phyloP scores from a whole-genome alignment of 1,139 yeast species.

The Hyphopichia buzzinii region DNA sequence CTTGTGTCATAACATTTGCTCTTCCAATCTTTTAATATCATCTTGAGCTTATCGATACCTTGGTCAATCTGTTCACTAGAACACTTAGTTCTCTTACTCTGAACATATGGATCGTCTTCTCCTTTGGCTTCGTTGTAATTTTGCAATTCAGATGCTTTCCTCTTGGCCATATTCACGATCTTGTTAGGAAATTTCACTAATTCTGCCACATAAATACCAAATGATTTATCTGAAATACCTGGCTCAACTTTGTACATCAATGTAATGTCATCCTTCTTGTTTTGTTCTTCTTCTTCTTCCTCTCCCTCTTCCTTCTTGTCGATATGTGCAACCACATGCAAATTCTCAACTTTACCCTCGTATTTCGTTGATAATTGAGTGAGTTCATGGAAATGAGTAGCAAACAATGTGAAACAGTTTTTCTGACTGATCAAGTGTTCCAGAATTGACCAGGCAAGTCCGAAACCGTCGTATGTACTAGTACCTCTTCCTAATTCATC shows the following conservation, averaged over 20 bases:
- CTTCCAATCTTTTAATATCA: constrained; percentile 63
- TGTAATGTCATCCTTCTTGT: constrained; percentile 67
- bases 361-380: constrained; percentile 71
- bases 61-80: constrained; percentile 50
- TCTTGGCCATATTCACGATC: constrained; percentile 89
- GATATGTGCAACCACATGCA: constrained; percentile 93
- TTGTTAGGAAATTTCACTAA: constrained; percentile 88
- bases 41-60: constrained; percentile 58
- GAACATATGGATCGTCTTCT: constrained; percentile 27
- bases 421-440: constrained; percentile 74
- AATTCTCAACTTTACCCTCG: constrained; percentile 59
- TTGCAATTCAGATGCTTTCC: constrained; percentile 87
- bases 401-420: constrained; percentile 81
- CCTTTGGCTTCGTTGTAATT: constrained; percentile 47
- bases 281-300: constrained; percentile 22
- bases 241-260: constrained; percentile 86
- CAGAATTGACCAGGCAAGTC: constrained; percentile 94
- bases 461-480: constrained; percentile 96
- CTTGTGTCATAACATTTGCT: constrained; percentile 39
- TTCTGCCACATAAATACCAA: constrained; percentile 97
- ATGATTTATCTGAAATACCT: constrained; percentile 90
- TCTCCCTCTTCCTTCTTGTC: constrained; percentile 34
- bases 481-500: constrained; percentile 98
- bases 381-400: constrained; percentile 95
- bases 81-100: constrained; percentile 51